Evolutionary conservation across 2,329 filamentous ascomycete genomes (phyloP), one percentile per base, ranked within the genome.

Genomic region (Ceratocystis diversiconidia): DNA sequence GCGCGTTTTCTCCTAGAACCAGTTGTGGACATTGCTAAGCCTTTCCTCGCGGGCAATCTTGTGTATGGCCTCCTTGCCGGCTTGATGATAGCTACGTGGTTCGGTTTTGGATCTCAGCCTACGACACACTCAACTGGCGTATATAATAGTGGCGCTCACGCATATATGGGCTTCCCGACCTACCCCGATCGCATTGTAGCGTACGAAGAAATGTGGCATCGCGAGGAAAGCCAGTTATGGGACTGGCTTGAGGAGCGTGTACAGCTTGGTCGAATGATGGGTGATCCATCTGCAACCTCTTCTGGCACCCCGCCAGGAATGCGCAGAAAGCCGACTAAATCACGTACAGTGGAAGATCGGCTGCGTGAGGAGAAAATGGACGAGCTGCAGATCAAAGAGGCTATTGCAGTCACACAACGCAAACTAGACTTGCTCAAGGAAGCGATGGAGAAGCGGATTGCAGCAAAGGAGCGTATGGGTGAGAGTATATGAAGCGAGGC

Each of bases 171-270:
- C 1, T 78, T 75, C 71, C 69, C 77, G 69, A 70, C 74, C 71
- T 77, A 76, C 30, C 82, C 88, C 0, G 85, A 92, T 65, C 83
- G 91, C 5, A 76, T 91, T 17, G 85, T 87, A 1, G 90, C 89
- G 0, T 97, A 96, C 73, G 92, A 97, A 70, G 89, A 96, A 75
- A 88, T 97, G 72, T 99, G 92, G 92, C 82, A 85, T 44, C 80
- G 84, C 50, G 90, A 96, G 74, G 92, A 96, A 73, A 90, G 84
- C 69, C 90, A 94, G 71, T 77, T 96, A 8, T 96, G 92, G 92
- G 86, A 89, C 66, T 96, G 92, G 92, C 78, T 96, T 3, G 92
- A 96, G 74, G 89, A 95, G 71, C 82, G 92, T 19, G 86, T 90
- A 1, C 88, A 90, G 1, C 77, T 94, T 73, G 87, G 90, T 65